phyloP scores from a whole-genome alignment of 2,329 filamentous ascomycete species.

The Pyrenochaeta sp. region DNA sequence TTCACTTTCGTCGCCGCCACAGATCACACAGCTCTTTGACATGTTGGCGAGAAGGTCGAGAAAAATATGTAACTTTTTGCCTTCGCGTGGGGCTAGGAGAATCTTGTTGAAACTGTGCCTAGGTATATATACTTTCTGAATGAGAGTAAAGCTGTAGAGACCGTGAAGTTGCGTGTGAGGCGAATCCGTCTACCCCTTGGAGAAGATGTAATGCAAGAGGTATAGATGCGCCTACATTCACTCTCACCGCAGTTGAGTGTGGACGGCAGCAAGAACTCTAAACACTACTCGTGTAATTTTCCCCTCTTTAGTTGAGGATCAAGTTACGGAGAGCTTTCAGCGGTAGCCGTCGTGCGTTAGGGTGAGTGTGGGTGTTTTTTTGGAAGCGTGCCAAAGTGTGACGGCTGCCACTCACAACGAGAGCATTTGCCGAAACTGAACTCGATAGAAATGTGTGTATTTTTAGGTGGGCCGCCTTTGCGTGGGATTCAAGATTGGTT shows the following conservation, averaged over 20 bases:
- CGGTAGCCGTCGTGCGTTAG: not conserved
- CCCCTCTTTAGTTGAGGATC: not conserved
- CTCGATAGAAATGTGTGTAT: not conserved
- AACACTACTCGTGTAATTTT: not conserved
- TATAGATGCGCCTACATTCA: not conserved
- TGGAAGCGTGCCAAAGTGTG: not conserved
- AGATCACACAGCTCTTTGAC: conserved; percentile 32
- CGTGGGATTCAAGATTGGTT: no score
- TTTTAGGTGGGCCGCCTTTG: no score
- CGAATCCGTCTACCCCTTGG: no score
- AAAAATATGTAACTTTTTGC: not conserved
- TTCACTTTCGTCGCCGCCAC: conserved; percentile 27
- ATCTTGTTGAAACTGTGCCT: not conserved
- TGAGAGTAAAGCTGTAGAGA: no score
- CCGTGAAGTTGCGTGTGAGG: no score
- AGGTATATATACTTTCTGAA: no score
- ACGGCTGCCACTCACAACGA: not conserved
- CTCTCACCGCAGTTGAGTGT: not conserved
- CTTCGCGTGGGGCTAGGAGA: not conserved
- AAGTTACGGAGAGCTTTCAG: not conserved
- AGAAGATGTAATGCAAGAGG: not conserved
- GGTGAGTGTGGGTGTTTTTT: not conserved
- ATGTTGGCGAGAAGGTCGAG: not conserved
- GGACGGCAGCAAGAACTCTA: not conserved
- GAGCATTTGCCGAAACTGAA: not conserved